phyloP scores from a whole-genome alignment of 2,329 filamentous ascomycete species.

The Daldinia sp. region DNA sequence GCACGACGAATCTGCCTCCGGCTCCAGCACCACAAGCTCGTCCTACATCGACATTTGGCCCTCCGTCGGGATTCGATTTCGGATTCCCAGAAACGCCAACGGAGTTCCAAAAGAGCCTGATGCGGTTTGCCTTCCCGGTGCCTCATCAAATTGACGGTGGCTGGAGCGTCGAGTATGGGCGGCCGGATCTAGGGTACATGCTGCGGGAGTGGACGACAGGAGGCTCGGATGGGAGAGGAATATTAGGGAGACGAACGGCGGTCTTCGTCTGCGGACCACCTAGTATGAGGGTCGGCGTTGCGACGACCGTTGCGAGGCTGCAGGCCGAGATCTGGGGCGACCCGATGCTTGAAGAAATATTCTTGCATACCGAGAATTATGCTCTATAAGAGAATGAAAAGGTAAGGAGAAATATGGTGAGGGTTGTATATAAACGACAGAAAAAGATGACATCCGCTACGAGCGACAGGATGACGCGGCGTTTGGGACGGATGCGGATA shows the following conservation, averaged over 20 bases:
- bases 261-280: slow-evolving; percentile 95
- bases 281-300: slow-evolving; percentile 87
- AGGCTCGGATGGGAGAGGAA: slow-evolving; percentile 72
- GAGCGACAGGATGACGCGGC: slow-evolving; percentile 19
- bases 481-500: slow-evolving; percentile 27
- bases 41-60: slow-evolving; percentile 69
- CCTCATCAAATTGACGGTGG: slow-evolving; percentile 78
- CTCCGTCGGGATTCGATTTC: slow-evolving; percentile 76
- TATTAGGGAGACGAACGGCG: slow-evolving; percentile 83
- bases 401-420: not conserved
- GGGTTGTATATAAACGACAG: slow-evolving; percentile 29
- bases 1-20: slow-evolving; percentile 40
- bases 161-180: slow-evolving; percentile 92
- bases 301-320: slow-evolving; percentile 83
- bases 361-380: slow-evolving; percentile 95
- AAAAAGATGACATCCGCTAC: slow-evolving; percentile 15
- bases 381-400: slow-evolving; percentile 69
- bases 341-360: slow-evolving; percentile 86
- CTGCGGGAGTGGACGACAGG: slow-evolving; percentile 83
- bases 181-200: slow-evolving; percentile 89
- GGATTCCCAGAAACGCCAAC: slow-evolving; percentile 88
- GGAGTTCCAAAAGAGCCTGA: slow-evolving; percentile 87
- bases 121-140: slow-evolving; percentile 88
- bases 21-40: slow-evolving; percentile 48
- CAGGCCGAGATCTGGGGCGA: slow-evolving; percentile 88